Evolutionary conservation across 164 flowering plant species (phyloP).

Genomic region (Warburgia ugandensis): DNA sequence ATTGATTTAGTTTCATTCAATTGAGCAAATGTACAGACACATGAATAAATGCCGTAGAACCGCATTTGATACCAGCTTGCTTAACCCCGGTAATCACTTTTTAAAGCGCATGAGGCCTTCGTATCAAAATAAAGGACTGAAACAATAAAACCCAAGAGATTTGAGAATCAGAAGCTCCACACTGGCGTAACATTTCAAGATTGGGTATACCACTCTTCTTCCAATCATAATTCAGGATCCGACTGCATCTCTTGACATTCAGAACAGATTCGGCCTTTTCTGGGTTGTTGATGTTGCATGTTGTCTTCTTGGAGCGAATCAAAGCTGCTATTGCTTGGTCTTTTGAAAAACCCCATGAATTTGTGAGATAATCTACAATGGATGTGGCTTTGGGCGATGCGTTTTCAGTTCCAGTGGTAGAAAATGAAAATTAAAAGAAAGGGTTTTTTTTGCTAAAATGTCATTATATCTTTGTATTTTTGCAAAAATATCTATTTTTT

Average conservation of each 20-base stretch:
- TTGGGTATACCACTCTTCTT: too few relatives aligned
- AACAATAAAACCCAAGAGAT: too few relatives aligned
- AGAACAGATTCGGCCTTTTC: not conserved
- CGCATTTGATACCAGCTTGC: slow-evolving; percentile 3
- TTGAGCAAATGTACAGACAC: not conserved
- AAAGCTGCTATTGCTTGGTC: not conserved
- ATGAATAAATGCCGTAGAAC: slow-evolving; percentile 4
- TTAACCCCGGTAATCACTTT: not conserved
- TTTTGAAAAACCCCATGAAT: not conserved
- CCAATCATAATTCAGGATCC: too few relatives aligned
- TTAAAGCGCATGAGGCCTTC: not conserved
- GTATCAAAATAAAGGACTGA: too few relatives aligned
- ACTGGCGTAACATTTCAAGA: too few relatives aligned
- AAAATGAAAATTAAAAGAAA: too few relatives aligned
- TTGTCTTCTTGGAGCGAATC: not conserved
- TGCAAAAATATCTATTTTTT: too few relatives aligned
- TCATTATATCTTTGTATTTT: too few relatives aligned
- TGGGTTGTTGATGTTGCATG: too few relatives aligned
- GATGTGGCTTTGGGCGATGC: not conserved
- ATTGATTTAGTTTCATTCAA: not conserved
- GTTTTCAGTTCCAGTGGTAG: not conserved
- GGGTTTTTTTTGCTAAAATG: too few relatives aligned
- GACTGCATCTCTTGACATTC: not conserved
- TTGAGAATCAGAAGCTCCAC: too few relatives aligned
- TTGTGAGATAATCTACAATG: not conserved